Percentiles rank a stretch among this genome's conserved stretches.
Evolutionary conservation across 306 rosid species (phyloP).

Genomic region (Erythrophleum fordii): DNA sequence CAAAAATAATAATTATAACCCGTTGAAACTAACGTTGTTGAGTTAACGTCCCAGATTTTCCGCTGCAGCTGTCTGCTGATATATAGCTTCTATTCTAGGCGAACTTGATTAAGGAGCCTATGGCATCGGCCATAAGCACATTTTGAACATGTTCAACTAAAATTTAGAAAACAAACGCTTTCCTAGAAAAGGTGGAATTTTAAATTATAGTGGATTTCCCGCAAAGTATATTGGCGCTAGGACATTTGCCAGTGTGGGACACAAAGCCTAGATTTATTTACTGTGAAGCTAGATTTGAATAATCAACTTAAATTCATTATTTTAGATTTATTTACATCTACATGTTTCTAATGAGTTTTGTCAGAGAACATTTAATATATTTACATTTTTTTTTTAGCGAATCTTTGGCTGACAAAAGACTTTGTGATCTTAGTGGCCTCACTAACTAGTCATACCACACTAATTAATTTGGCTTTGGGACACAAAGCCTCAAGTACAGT

Average conservation of each 20-base stretch:
- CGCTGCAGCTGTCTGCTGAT: not conserved
- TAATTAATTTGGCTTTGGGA: not conserved
- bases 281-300: not conserved
- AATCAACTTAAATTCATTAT: not conserved
- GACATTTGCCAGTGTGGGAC: not conserved
- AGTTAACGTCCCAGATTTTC: not conserved
- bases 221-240: not conserved
- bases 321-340: too few species aligned
- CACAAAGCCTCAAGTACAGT: too few species aligned
- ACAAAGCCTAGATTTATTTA: too few species aligned
- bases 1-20: not conserved
- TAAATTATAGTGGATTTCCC: not conserved
- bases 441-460: not conserved
- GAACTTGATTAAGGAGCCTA: not conserved
- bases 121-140: too few species aligned
- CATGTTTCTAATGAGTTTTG: too few species aligned
- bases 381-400: too few species aligned
- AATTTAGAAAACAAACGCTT: not conserved
- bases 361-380: too few species aligned
- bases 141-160: not conserved
- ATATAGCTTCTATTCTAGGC: not conserved
- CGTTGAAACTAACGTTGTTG: not conserved
- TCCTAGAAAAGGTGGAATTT: not conserved
- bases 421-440: not conserved
- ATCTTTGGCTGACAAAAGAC: too few species aligned